These are phyloP conservation scores for Cystobasidium onofrii DNA, from an alignment of 768 basidiomycete species.

Conservation along the genomic window DNA sequence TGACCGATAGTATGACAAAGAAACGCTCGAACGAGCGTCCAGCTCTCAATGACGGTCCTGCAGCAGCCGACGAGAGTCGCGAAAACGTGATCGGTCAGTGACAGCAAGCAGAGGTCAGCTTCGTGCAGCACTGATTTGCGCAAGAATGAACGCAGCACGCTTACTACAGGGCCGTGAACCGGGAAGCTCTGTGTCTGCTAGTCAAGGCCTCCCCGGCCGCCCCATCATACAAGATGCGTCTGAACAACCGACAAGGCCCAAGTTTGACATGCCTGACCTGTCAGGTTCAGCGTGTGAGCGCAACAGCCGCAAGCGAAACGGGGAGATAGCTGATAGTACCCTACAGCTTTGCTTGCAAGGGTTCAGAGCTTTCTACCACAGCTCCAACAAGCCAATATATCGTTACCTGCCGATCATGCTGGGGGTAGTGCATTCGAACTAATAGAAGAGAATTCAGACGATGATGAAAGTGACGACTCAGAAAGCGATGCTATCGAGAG, in stretches of 20 bases:
- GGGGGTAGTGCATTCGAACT: constrained; percentile 13
- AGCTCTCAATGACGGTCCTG: neutral
- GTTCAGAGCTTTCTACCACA: constrained; percentile 29
- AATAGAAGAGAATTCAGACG: neutral
- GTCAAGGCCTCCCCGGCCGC: neutral
- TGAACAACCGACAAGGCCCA: neutral
- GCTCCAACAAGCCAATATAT: constrained; percentile 16
- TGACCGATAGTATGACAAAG: neutral
- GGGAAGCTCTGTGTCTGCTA: neutral
- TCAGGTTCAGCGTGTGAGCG: neutral
- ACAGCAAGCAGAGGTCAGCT: neutral
- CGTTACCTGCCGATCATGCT: neutral
- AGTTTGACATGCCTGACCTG: constrained; percentile 25
- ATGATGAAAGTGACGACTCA: neutral
- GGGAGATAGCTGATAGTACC: neutral
- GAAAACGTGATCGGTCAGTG: neutral
- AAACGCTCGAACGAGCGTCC: neutral
- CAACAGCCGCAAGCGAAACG: neutral
- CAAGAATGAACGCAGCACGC: neutral
- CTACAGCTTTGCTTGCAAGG: constrained; percentile 17
- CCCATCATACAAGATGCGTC: neutral
- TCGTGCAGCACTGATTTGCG: neutral
- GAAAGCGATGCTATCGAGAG: neutral
- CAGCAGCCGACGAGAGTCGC: neutral
- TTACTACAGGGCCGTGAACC: neutral